Base-by-base conservation (phyloP, 2,329 filamentous ascomycete genomes). In the Stagonosporopsis tanaceti region DNA sequence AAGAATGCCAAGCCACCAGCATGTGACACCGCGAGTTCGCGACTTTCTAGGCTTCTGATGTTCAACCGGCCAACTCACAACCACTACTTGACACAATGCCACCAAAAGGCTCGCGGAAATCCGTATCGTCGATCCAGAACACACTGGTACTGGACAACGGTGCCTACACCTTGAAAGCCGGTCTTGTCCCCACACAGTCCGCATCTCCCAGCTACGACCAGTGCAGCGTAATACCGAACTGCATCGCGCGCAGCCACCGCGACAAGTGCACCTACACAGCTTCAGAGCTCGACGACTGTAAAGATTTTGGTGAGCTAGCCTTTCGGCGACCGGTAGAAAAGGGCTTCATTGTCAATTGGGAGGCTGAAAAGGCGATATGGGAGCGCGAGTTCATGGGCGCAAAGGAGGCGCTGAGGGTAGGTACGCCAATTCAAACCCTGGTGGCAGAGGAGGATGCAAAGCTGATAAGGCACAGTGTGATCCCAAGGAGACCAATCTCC, bases 321-420 rank as follows among this genome's bases (percentile, higher is more conserved):
- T 97, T 97, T 70, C 86, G 94, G 1, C 84, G 94, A 0, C 95
- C 95, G 0, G 91, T 98, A 1, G 95, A 99, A 77, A 96, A 93
- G 77, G 95, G 95, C 7, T 98, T 91, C 72, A 83, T 98, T 47
- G 93, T 98, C 60, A 97, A 94, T 72, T 99, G 95, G 95, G 95
- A 99, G 77, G 89, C 90, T 0, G 87, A 99, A 79, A 94, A 92
- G 77, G 93, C 95, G 71, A 92, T 99, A 48, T 99, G 95, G 95
- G 93, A 97, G 70, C 87, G 89, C 66, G 89, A 93, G 59, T 91
- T 98, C 70, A 89, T 96, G 67, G 87, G 90, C 64, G 87, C 90
- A 56, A 86, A 86, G 64, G 87, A 87, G n/a, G 81, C 83, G 27
- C 79, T 87, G 65, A 84, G 82, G 67, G 77, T 78, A 68, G 72